Conservation (phyloP, 1,284 basidiomycete species). For the Cryptococcus wingfieldii region DNA sequence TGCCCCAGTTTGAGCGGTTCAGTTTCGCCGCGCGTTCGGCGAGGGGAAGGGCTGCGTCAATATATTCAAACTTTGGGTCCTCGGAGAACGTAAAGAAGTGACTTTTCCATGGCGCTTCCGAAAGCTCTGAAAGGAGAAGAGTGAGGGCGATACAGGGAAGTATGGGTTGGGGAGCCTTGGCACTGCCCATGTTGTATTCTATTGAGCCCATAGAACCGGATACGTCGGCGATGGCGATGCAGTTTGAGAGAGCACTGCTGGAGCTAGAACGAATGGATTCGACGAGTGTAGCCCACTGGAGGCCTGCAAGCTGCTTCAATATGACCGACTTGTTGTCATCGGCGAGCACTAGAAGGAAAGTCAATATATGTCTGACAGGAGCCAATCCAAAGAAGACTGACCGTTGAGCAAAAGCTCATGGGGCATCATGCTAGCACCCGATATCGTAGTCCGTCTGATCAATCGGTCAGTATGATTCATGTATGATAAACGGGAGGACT, state of each 20-base stretch:
- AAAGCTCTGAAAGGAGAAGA: constrained; percentile 60
- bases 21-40: constrained; percentile 50
- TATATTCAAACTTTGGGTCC: constrained; percentile 53
- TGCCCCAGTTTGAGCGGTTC: constrained; percentile 51
- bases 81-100: constrained; percentile 65
- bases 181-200: neutral
- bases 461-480: constrained; percentile 2
- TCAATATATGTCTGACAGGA: neutral
- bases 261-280: constrained; percentile 56
- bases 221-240: constrained; percentile 67
- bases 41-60: constrained; percentile 51
- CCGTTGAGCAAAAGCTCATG: constrained; percentile 28
- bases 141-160: constrained; percentile 61
- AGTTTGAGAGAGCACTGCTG: constrained; percentile 53
- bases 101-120: constrained; percentile 60
- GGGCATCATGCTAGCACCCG: constrained; percentile 29
- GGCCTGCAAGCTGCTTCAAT: constrained; percentile 53
- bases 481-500: neutral
- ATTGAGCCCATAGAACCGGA: constrained; percentile 63
- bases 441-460: constrained; percentile 10
- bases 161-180: constrained; percentile 51
- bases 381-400: neutral
- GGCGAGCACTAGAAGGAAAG: neutral
- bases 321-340: constrained; percentile 7
- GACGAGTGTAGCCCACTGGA: constrained; percentile 63